Evolutionary conservation across 768 basidiomycete species (phyloP).

Genomic region (Pleurotus djamor): DNA sequence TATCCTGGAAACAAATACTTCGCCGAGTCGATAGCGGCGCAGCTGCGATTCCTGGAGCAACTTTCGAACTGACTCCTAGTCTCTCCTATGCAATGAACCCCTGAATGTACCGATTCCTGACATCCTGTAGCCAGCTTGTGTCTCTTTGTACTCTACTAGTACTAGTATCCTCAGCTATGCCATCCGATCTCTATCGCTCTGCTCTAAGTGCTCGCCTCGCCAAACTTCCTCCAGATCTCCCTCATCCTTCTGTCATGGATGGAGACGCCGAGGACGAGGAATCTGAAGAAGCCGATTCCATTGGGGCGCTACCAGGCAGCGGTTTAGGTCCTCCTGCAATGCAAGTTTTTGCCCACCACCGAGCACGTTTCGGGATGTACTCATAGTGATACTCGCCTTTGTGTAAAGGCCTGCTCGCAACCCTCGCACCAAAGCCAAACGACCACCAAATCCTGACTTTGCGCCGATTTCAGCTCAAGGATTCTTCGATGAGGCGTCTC

Average conservation of each 20-base stretch:
- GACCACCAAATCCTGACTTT: conserved; percentile 56
- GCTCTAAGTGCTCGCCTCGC: conserved; percentile 74
- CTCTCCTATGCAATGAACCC: no score
- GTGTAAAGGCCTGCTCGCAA: conserved; percentile 30
- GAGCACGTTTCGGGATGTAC: conserved; percentile 11
- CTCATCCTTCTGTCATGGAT: conserved; percentile 25
- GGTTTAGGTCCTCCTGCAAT: conserved; percentile 62
- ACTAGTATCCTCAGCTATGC: conserved; percentile 16
- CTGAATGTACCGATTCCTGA: no score
- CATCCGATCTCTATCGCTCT: conserved; percentile 77
- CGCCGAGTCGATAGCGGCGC: not conserved
- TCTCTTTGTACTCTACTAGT: not conserved
- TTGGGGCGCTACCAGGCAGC: conserved; percentile 60
- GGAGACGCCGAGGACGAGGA: conserved; percentile 41
- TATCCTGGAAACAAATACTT: not conserved
- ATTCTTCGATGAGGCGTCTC: conserved; percentile 79
- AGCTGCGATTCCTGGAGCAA: not conserved
- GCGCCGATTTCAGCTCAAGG: conserved; percentile 74
- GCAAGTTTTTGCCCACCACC: conserved; percentile 36
- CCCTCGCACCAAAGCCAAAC: conserved; percentile 23
- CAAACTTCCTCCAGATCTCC: conserved; percentile 63
- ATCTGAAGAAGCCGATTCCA: conserved; percentile 51
- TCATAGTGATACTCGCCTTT: conserved; percentile 11
- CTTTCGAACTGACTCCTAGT: not conserved
- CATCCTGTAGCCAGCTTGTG: not conserved